phyloP scores from a whole-genome alignment of 2,329 filamentous ascomycete species.

The Bipolaris bicolor region DNA sequence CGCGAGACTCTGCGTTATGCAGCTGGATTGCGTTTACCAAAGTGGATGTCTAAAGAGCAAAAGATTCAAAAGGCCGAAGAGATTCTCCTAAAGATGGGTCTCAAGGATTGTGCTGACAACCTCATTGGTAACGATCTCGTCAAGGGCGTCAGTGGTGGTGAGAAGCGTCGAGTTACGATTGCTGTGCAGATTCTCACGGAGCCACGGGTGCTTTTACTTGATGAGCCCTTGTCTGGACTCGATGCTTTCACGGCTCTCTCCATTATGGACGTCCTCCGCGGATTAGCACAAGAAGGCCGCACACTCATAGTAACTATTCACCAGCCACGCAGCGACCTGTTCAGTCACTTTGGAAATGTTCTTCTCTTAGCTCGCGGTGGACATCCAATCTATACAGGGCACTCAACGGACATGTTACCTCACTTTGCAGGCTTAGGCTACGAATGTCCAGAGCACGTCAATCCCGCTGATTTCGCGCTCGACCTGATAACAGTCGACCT shows the following conservation, averaged over 20 bases:
- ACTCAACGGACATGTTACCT: slow-evolving; percentile 66
- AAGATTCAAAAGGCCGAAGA: slow-evolving; percentile 73
- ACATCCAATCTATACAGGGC: slow-evolving; percentile 69
- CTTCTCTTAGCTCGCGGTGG: slow-evolving; percentile 74
- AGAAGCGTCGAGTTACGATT: slow-evolving; percentile 78
- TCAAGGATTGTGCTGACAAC: slow-evolving; percentile 80
- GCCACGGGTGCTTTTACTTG: slow-evolving; percentile 72
- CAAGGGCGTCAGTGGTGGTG: slow-evolving; percentile 80
- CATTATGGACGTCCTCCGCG: slow-evolving; percentile 71
- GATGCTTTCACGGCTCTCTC: slow-evolving; percentile 80
- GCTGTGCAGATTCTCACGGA: slow-evolving; percentile 79
- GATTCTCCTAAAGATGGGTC: slow-evolving; percentile 73
- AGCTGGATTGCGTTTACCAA: slow-evolving; percentile 72
- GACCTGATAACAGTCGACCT: slow-evolving; percentile 79
- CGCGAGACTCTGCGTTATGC: slow-evolving; percentile 72
- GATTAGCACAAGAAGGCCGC: slow-evolving; percentile 73
- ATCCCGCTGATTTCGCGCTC: slow-evolving; percentile 78
- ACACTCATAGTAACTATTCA: slow-evolving; percentile 80
- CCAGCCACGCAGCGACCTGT: slow-evolving; percentile 75
- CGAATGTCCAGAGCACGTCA: slow-evolving; percentile 71
- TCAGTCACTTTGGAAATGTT: slow-evolving; percentile 73
- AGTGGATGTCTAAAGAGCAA: slow-evolving; percentile 71
- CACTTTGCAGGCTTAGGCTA: slow-evolving; percentile 68
- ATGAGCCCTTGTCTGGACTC: slow-evolving; percentile 77
- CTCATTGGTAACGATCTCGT: slow-evolving; percentile 73